phyloP scores from a whole-genome alignment of 495 filamentous ascomycete genomes.

The Daldinia decipiens region DNA sequence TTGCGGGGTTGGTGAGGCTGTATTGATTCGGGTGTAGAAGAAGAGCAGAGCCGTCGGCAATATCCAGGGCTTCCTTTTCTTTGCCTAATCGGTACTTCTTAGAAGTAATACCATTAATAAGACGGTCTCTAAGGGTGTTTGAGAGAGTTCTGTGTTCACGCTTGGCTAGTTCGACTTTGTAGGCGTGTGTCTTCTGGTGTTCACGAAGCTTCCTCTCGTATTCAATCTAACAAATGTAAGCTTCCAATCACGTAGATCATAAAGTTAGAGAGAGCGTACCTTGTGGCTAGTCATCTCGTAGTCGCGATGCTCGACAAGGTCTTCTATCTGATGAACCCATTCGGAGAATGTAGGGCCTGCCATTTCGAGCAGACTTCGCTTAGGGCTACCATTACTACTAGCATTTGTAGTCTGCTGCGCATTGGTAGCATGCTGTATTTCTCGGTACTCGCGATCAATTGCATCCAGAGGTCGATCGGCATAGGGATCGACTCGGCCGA shows the following conservation, averaged over 20 bases:
- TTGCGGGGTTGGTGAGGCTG: slow-evolving; percentile 79
- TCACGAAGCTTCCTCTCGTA: slow-evolving; percentile 65
- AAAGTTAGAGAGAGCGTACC: slow-evolving; percentile 62
- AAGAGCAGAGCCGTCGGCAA: slow-evolving; percentile 86
- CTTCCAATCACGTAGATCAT: slow-evolving; percentile 24
- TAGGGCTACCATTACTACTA: slow-evolving; percentile 56
- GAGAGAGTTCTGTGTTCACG: slow-evolving; percentile 84
- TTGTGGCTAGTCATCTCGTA: slow-evolving; percentile 76
- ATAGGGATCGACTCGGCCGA: slow-evolving; percentile 85
- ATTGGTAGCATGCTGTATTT: slow-evolving; percentile 69
- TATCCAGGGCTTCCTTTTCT: slow-evolving; percentile 89
- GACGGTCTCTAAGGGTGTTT: slow-evolving; percentile 81
- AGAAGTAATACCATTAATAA: slow-evolving; percentile 77
- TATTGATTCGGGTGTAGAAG: slow-evolving; percentile 94
- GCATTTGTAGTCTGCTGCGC: slow-evolving; percentile 49
- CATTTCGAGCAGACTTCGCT: slow-evolving; percentile 64
- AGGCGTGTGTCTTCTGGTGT: slow-evolving; percentile 63
- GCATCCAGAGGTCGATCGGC: slow-evolving; percentile 76
- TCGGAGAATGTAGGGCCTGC: slow-evolving; percentile 82
- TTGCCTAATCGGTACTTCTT: slow-evolving; percentile 80
- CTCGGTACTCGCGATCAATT: slow-evolving; percentile 68
- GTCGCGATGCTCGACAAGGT: slow-evolving; percentile 85
- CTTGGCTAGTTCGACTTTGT: slow-evolving; percentile 76
- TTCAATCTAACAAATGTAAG: slow-evolving; percentile 54
- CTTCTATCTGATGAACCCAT: slow-evolving; percentile 86